Evolutionary conservation across 257 asterid species (phyloP), one percentile per base, ranked within the genome.

Genomic region (Salvia hispanica): DNA sequence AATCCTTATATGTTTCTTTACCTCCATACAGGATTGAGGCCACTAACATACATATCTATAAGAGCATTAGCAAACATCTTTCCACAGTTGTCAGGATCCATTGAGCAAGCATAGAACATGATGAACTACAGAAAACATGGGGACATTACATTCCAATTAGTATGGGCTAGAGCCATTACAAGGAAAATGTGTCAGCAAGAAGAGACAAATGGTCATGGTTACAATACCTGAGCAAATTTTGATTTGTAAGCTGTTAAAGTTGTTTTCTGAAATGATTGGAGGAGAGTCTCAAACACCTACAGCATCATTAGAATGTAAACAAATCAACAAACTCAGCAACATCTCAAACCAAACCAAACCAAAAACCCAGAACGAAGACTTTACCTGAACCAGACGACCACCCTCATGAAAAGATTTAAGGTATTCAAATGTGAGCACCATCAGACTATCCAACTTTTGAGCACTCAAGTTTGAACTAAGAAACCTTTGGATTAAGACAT

Each of bases 61-160:
- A 94, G 92, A 39, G 66, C 54, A 46, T 57, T 60, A 37, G 79
- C 83, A 77, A 94, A 91, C 76, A 69, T 77, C 69, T 73, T 69
- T 42, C 99, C 99, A 33, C 99, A 90, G 57, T 64, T 67, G 43
- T 84, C 91, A 62, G 99, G 97, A 80, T 94, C 99, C 78, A 94
- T 82, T 4, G 99, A 91, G 83, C 99, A 88, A 70, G 91, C 91
- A 76, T 94, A 94, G 82, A 91, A 94, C 80, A 91, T 75, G 74
- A 94, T 83, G 83, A 94, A 94, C 99, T 94, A 85, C 83, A 81
- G 79, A 58, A 61, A 60, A 72, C 4, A 53, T 42, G 70, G 43
- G 66, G 4, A 53, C 16, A 28, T 59, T 15, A 15, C 62, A 65
- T 28, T 43, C 7, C 44, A 47, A 46, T 12, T 60, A 73, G 45